Base-by-base conservation (phyloP, 805 yeast genomes). In the Candida orba region DNA sequence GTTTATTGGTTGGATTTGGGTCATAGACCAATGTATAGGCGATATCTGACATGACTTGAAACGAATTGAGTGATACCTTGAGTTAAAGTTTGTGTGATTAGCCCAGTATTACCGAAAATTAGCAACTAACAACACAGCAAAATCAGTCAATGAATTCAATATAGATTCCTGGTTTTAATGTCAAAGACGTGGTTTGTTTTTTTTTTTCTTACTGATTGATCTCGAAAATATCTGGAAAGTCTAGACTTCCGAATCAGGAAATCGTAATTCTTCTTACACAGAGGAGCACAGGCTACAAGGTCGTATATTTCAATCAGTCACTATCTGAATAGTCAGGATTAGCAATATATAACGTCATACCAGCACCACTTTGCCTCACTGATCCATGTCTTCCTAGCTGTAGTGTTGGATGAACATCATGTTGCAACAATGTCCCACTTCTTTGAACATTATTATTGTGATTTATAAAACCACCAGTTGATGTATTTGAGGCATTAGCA, bases 21-120 rank as follows among this genome's bases (percentile, higher is more conserved):
- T 88, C 91, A 63, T 77, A 82, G 44, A 88, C 81, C 67, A 88
- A 70, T 25, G 95, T 85, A 60, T 87, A 87, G 9, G 90, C 89
- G n/a, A 46, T 43, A 34, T 57, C 60, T 14, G 60, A 39, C 62
- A 58, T 57, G 33, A 34, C 29, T 8, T 27, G 9, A 27, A 22
- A 8, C 4, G 14, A 38, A 15, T 24, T 15, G 14, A 35, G 14
- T 30, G 33, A 30, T 4, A 15, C 7, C 7, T 15, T 15, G 34
- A 27, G 29, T 27, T 5, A 10, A 13, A 8, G 13, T 10, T 7
- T 10, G 29, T 9, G 2, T 10, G 29, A 27, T 4, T 10, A 27
- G 9, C 13, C 6, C 5, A 13, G 13, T 10, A 6, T 10, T 3
- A 4, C 14, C 29, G 9, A 27, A 12, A 27, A 27, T 27, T 9